Evolutionary conservation across 257 asterid species (phyloP).

Genomic region (Henckelia pumila): DNA sequence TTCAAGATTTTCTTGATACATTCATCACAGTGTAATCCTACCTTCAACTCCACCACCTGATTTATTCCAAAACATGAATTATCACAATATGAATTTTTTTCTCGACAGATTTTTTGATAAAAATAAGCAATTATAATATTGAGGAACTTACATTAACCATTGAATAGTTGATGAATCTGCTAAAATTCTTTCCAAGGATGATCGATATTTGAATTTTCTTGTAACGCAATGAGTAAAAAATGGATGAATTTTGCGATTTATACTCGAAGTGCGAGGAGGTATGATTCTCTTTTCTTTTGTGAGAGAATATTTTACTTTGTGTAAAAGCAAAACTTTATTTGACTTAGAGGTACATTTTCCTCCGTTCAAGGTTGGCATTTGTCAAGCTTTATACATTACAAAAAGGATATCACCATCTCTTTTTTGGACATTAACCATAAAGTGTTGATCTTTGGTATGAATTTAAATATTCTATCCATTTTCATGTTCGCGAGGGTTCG

Average conservation of each 20-base stretch:
- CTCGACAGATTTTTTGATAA: too few species aligned
- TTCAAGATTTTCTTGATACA: slow-evolving; percentile 90
- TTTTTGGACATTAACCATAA: too few species aligned
- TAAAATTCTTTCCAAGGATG: background rate
- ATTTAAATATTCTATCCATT: background rate
- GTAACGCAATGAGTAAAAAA: background rate
- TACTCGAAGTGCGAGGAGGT: slow-evolving; percentile 35
- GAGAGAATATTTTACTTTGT: slow-evolving; percentile 40
- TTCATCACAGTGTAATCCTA: slow-evolving; percentile 81
- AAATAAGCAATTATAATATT: background rate
- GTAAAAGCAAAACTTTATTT: slow-evolving; percentile 47
- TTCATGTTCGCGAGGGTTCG: background rate
- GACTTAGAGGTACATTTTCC: slow-evolving; percentile 30
- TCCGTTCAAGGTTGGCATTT: slow-evolving; percentile 22
- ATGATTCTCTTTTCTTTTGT: slow-evolving; percentile 46
- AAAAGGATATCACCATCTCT: background rate
- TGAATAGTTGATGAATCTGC: background rate
- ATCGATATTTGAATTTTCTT: background rate
- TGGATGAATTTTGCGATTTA: slow-evolving; percentile 26
- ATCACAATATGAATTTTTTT: too few species aligned
- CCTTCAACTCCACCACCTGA: slow-evolving; percentile 84
- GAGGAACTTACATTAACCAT: slow-evolving; percentile 67
- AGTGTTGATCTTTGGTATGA: background rate
- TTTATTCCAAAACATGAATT: background rate
- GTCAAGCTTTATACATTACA: background rate